Conservation (phyloP, 2,329 filamentous ascomycete genomes). For the Botrytis fragariae region DNA sequence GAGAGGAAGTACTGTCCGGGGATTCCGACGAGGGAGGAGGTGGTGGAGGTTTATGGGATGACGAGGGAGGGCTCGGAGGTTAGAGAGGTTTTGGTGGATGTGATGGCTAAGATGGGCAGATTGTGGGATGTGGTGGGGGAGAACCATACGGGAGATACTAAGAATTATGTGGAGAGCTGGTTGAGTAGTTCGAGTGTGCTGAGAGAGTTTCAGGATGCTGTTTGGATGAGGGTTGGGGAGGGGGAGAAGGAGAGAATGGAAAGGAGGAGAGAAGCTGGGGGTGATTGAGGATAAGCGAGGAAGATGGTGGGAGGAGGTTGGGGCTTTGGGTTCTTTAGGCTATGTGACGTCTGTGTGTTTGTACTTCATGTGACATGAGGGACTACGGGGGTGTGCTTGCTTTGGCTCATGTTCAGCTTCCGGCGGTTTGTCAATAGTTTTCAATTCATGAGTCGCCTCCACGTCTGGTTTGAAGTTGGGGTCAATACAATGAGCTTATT, state of each 20-base stretch:
- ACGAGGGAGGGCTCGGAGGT: background rate
- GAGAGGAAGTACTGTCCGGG: background rate
- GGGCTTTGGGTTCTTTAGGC: background rate
- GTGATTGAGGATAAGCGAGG: background rate
- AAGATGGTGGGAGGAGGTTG: background rate
- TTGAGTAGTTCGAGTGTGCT: background rate
- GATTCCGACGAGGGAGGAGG: background rate
- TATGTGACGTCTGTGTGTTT: rapidly evolving
- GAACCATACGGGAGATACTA: background rate
- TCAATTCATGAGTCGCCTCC: background rate
- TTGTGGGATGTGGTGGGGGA: background rate
- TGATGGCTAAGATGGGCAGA: background rate
- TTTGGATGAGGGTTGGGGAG: background rate
- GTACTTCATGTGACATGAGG: rapidly evolving
- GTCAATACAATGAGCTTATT: background rate
- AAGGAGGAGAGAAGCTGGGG: background rate
- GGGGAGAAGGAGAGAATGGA: background rate
- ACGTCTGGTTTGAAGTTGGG: background rate
- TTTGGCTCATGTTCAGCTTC: background rate
- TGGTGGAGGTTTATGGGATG: background rate
- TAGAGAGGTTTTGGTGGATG: background rate
- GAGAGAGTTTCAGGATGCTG: background rate
- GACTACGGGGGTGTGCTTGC: background rate
- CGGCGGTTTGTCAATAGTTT: background rate
- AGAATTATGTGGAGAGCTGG: background rate